Base-by-base conservation (phyloP, 768 basidiomycete genomes). In the Mycena epipterygia region DNA sequence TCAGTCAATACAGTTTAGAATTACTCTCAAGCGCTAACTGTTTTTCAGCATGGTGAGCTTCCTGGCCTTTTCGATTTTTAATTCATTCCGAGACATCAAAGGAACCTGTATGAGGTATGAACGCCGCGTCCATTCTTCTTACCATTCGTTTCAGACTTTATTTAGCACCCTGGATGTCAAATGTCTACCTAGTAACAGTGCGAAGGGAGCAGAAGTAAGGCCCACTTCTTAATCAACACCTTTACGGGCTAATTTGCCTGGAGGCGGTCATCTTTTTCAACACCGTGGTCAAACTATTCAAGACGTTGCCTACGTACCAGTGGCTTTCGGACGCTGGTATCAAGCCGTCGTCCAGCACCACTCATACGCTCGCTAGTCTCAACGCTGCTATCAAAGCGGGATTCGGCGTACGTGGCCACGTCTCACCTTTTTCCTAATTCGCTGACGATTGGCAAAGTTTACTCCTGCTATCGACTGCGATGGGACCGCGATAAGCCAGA, bases 241-340 rank as follows among this genome's bases (percentile, higher is more conserved):
- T 42, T 35, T 32, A 41, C 27, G 52, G 7, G 33, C 51, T 12
- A 21, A 64, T 44, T 58, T 3, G 41, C 63, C 53, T 30, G 21
- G 67, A 92, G 89, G 92, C 91, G 1, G 92, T 92, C 37, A 87
- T 87, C 19, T 93, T 87, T 80, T 93, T 91, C 81, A 59, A 72
- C 12, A 68, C 69, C 23, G 82, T 83, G 2, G 91, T 92, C 67
- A 81, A 76, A 2, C 79, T 92, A 21, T 92, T 91, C 83, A 79
- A 89, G n/a, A n/a, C 85, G 12, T 88, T 95, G 29, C 92, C 93
- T 0, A 95, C 95, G 3, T 94, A 89, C 78, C 84, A 87, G 19
- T 94, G 89, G 89, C 89, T 96, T 44, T 81, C 84, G 19, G 81
- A 86, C 25, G 90, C 86, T n/a, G 93, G 93, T 30, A 95, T 96